Evolutionary conservation across 2,329 filamentous ascomycete species (phyloP), one percentile per base, ranked within the genome.

Genomic region (Aureobasidium uvarum): DNA sequence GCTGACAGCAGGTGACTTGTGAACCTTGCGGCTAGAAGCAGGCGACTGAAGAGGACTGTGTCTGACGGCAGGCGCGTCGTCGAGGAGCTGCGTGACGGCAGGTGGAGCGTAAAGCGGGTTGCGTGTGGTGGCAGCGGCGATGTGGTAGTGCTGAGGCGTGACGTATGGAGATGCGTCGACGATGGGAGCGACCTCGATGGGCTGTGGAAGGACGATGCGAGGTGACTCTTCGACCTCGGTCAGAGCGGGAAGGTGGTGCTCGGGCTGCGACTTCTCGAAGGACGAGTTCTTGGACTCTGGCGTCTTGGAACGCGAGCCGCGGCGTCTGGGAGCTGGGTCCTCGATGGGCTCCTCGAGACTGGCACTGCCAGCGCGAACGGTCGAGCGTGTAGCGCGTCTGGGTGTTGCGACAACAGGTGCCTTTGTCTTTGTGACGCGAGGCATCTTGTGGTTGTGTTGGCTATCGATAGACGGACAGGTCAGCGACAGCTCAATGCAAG

Each of bases 101-200:
- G 33, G 31, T 20, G 51, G 38, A 25, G 28, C 14, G 51, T 51
- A 33, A 13, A 33, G 28, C 8, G 25, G 25, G 25, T 48, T 48
- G 45, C 45, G 45, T 10, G 41, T 45, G 28, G 33, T 41, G 52
- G 31, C 33, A 33, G 48, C 48, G 33, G 45, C 46, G 33, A 25
- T 16, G 33, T 33, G 60, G 8, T 33, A 50, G 43, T 41, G 36
- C n/a, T 20, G n/a, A 18, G 60, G 60, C 10, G 60, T 63, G 36
- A 52, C 46, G 60, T 63, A 63, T 23, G 60, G 60, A 8, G 60
- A 63, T 43, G 60, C 48, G 33, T 63, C 60, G 25, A 11, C 48
- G 38, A 63, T 63, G 38, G 60, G 60, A 16, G 60, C 60, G 28
- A 63, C 36, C 14, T 54, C 48, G 48, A 16, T 5, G 8, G 60